Evolutionary conservation across 2,329 filamentous ascomycete genomes (phyloP).

Genomic region (Ampelomyces quisqualis): DNA sequence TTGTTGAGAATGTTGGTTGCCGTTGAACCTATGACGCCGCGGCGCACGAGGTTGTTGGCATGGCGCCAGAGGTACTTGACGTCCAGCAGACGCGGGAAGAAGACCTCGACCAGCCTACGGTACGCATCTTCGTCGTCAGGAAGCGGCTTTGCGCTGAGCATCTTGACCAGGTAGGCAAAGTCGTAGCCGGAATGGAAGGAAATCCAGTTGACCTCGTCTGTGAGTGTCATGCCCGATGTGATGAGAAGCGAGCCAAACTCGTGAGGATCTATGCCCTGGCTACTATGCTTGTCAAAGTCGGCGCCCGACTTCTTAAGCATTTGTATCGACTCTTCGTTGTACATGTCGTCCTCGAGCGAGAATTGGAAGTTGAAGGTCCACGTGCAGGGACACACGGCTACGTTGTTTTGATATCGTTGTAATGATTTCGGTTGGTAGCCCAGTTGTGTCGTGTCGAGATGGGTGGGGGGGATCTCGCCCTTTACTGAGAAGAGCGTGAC

Average conservation of each 20-base stretch:
- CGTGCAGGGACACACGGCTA: slow-evolving; percentile 74
- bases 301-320: slow-evolving; percentile 90
- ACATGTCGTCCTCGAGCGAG: slow-evolving; percentile 94
- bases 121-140: slow-evolving; percentile 90
- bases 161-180: slow-evolving; percentile 95
- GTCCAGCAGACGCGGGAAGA: slow-evolving; percentile 91
- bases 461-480: slow-evolving; percentile 78
- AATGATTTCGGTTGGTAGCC: slow-evolving; percentile 47
- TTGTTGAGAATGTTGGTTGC: slow-evolving; percentile 76
- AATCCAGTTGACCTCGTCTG: slow-evolving; percentile 90
- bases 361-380: slow-evolving; percentile 99
- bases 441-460: slow-evolving; percentile 55
- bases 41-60: slow-evolving; percentile 66
- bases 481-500: slow-evolving; percentile 90
- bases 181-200: slow-evolving; percentile 98
- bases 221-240: slow-evolving; percentile 85
- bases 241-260: slow-evolving; percentile 89
- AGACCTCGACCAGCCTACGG: slow-evolving; percentile 82
- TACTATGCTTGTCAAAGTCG: slow-evolving; percentile 80
- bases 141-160: slow-evolving; percentile 78
- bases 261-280: slow-evolving; percentile 85
- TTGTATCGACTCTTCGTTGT: slow-evolving; percentile 90
- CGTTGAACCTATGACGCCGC: slow-evolving; percentile 42
- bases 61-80: slow-evolving; percentile 97
- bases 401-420: slow-evolving; percentile 53